Conservation (phyloP, 768 basidiomycete genomes). For the Dentipellis sp. region DNA sequence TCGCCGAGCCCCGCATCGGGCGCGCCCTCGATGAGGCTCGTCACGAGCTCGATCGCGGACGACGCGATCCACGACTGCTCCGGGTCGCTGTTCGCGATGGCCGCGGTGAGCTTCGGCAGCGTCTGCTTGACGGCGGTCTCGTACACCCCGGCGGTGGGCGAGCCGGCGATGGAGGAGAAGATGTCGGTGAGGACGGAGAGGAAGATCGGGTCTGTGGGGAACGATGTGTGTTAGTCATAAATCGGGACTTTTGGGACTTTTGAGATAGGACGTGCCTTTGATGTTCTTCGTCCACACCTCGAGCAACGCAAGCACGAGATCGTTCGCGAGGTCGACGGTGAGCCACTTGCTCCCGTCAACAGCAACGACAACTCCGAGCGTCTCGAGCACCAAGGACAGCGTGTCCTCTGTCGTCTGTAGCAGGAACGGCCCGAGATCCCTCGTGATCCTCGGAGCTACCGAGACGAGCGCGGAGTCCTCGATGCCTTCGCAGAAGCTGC, state of each 20-base stretch:
- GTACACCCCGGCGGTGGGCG: constrained; percentile 53
- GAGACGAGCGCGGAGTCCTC: constrained; percentile 50
- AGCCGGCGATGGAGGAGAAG: constrained; percentile 57
- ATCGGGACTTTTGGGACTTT: background rate
- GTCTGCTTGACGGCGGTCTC: constrained; percentile 63
- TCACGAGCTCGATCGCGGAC: constrained; percentile 76
- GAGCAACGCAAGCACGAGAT: constrained; percentile 58
- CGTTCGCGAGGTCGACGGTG: constrained; percentile 51
- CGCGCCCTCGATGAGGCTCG: constrained; percentile 61
- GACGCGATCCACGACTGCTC: constrained; percentile 69
- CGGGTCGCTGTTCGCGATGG: constrained; percentile 47
- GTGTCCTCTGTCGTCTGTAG: constrained; percentile 78
- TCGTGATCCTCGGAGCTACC: constrained; percentile 66
- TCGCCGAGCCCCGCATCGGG: constrained; percentile 59
- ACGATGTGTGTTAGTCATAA: background rate
- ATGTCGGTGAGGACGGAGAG: constrained; percentile 80
- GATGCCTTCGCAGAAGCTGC: constrained; percentile 61
- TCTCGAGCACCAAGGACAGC: constrained; percentile 79
- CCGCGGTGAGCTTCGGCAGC: constrained; percentile 60
- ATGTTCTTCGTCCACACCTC: constrained; percentile 84
- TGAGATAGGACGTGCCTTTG: constrained; percentile 50
- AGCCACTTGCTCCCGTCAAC: constrained; percentile 71
- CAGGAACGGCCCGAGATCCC: constrained; percentile 78
- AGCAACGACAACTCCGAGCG: constrained; percentile 70
- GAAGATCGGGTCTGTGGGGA: constrained; percentile 72